phyloP scores from a whole-genome alignment of 2,329 filamentous ascomycete genomes.

The Colletotrichum cuscutae region DNA sequence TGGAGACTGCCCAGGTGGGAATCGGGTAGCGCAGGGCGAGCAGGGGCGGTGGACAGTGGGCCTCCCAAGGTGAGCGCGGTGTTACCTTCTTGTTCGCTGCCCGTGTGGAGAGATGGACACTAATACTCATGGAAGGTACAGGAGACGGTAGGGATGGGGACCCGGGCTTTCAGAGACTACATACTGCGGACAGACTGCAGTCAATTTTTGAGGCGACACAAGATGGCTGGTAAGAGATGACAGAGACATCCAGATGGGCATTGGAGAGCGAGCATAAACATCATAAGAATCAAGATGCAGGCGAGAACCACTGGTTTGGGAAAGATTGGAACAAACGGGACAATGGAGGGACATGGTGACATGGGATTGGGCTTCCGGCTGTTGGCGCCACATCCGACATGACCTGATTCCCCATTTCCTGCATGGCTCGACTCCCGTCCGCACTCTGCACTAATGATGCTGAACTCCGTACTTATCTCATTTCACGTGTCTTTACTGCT shows the following conservation, averaged over 20 bases:
- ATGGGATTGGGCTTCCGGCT: background rate
- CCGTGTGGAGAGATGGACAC: no score
- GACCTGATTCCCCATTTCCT: constrained; percentile 21
- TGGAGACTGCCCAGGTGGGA: background rate
- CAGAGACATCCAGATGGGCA: background rate
- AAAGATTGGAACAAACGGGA: constrained; percentile 3
- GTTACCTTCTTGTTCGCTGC: no score
- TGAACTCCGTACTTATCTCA: background rate
- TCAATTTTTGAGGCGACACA: no score
- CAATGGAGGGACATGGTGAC: background rate
- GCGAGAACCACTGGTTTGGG: constrained; percentile 6
- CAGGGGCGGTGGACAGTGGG: background rate
- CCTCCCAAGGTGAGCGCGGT: background rate
- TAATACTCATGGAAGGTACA: no score
- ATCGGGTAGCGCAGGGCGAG: background rate
- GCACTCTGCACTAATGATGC: no score
- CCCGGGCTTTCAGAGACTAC: no score
- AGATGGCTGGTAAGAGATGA: constrained; percentile 1
- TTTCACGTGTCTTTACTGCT: no score
- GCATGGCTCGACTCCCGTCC: constrained; percentile 3
- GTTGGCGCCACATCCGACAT: constrained; percentile 28
- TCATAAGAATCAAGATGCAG: background rate
- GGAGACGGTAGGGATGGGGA: no score
- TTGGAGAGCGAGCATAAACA: background rate
- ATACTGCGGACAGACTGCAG: no score